Evolutionary conservation across 108 stramenopile genomes (phyloP).

Genomic region (Mediolabrus comicus): DNA sequence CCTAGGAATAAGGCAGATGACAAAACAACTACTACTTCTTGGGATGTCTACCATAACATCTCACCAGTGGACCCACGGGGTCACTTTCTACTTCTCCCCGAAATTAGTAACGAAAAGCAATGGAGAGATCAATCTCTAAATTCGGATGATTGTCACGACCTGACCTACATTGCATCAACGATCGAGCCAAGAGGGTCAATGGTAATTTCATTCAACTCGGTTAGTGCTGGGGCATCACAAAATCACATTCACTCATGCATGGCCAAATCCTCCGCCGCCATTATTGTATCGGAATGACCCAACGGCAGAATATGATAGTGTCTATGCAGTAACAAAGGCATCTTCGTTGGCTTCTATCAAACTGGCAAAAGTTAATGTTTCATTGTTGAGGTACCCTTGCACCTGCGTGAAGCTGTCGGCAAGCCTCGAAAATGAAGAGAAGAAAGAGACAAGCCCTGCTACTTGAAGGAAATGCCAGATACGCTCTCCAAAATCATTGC

Average conservation of each 20-base stretch:
- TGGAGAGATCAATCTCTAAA: slow-evolving; percentile 59
- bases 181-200: slow-evolving; percentile 45
- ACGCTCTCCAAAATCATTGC: slow-evolving; percentile 47
- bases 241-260: slow-evolving; percentile 69
- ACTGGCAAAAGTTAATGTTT: slow-evolving; percentile 30
- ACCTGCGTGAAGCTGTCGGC: slow-evolving; percentile 57
- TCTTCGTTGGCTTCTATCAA: slow-evolving; percentile 4
- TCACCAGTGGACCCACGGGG: slow-evolving; percentile 60
- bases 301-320: background rate
- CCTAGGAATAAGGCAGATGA: background rate
- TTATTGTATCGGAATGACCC: slow-evolving; percentile 6
- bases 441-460: slow-evolving; percentile 9
- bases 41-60: slow-evolving; percentile 64
- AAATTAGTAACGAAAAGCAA: slow-evolving; percentile 19
- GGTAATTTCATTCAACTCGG: slow-evolving; percentile 51
- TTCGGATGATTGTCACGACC: slow-evolving; percentile 42
- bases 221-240: slow-evolving; percentile 63
- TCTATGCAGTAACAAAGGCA: slow-evolving; percentile 44
- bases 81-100: slow-evolving; percentile 58
- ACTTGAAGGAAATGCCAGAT: slow-evolving; percentile 42
- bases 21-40: slow-evolving; percentile 10
- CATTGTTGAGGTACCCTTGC: slow-evolving; percentile 56
- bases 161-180: slow-evolving; percentile 46
- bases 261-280: slow-evolving; percentile 50
- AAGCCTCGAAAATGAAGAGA: background rate